Evolutionary conservation across 2,329 filamentous ascomycete species (phyloP), one percentile per base, ranked within the genome.

Genomic region (Hysterium pulicare): DNA sequence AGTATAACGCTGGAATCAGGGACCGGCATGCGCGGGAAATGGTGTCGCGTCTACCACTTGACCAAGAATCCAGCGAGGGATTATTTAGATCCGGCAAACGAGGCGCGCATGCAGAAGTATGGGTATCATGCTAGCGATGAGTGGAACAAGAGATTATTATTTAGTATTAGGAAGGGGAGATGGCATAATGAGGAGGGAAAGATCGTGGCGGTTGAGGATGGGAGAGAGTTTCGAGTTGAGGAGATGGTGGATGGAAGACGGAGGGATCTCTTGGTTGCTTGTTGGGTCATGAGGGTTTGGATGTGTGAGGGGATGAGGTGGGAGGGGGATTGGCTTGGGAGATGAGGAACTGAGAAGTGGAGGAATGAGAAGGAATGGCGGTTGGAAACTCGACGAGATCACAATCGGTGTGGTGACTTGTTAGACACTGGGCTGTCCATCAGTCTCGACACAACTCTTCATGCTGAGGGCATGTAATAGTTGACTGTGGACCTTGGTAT

Each of bases 271-370:
- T 35, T 59, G 41, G 47, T 62, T 30, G 49, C 48, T 20, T 62
- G 56, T 40, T 62, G 56, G 57, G 44, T 55, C 16, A 54, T 54
- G 51, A 49, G 41, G 44, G 23, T 49, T 9, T 62, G 57, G 57
- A 46, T 43, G 38, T 42, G 17, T 13, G 49, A 49, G 22, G 52
- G 48, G 21, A 19, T 53, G 28, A 33, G 50, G 33, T 58, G 54
- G 52, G 46, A 50, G 15, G 40, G 41, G 10, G 49, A 54, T 44
- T 13, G 24, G 24, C 13, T 28, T 8, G 7, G 13, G 24, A 28
- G 24, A 7, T 28, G 24, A 28, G 24, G 24, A 28, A 28, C 24
- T n/a, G n/a, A n/a, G n/a, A n/a, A n/a, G n/a, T n/a, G n/a, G n/a
- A n/a, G n/a, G n/a, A n/a, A n/a, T n/a, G n/a, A n/a, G n/a, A n/a